phyloP scores from a whole-genome alignment of 2,329 filamentous ascomycete genomes.

The Fusarium sp. region DNA sequence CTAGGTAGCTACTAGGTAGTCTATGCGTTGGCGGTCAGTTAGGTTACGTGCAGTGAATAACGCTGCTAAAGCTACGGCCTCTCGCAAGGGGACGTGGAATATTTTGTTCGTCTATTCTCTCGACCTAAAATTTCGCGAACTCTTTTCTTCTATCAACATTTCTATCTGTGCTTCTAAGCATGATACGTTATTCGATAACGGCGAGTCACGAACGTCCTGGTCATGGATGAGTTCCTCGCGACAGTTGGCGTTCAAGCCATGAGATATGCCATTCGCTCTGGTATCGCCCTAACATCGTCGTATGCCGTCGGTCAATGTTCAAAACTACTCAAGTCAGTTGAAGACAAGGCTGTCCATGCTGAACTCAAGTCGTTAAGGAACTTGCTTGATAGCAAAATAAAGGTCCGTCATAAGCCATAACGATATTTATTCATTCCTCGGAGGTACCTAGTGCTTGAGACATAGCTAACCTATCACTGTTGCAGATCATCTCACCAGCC shows the following conservation, averaged over 20 bases:
- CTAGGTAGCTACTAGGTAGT: not conserved
- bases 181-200: conserved; percentile 13
- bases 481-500: conserved; percentile 83
- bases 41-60: conserved; percentile 28
- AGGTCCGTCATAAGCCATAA: conserved; percentile 55
- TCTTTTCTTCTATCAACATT: not conserved
- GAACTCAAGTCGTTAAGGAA: conserved; percentile 78
- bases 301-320: conserved; percentile 88
- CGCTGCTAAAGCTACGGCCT: conserved; percentile 11
- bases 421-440: not conserved
- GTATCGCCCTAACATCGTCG: conserved; percentile 83
- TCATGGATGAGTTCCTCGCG: conserved; percentile 75
- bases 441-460: not conserved
- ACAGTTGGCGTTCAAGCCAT: conserved; percentile 74
- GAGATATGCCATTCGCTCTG: conserved; percentile 91
- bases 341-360: conserved; percentile 71
- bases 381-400: conserved; percentile 85
- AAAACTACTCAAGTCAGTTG: conserved; percentile 79
- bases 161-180: conserved; percentile 4
- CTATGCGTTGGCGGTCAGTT: conserved; percentile 25
- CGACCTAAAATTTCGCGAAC: not conserved
- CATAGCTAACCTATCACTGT: conserved; percentile 17
- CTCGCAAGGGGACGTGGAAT: conserved; percentile 18
- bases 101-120: not conserved
- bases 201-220: conserved; percentile 10